Evolutionary conservation across 441 rosid genomes (phyloP), one percentile per base, ranked within the genome.

Genomic region (Adansonia rubrostipa): DNA sequence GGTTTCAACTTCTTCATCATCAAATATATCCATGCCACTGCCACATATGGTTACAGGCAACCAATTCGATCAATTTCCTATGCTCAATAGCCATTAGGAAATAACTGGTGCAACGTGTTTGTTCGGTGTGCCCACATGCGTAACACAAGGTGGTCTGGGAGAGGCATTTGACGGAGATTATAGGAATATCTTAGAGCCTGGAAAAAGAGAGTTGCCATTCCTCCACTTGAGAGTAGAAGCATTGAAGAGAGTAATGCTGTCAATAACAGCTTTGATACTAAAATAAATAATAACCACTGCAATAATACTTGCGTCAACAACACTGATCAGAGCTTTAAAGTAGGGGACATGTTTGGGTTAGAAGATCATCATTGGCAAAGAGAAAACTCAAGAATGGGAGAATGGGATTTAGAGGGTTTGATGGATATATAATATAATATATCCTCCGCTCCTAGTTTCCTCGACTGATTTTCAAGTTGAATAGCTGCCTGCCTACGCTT

Each of bases 321-420:
- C 73, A 82, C 69, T 80, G 69, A 63, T 22, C 66, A 75, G 63
- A 85, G 82, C 79, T 75, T 77, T 80, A 84, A 82, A 75, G 88
- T 81, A 68, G 88, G 83, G 74, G 88, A 84, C 76, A 78, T 89
- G 69, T 67, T 84, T 80, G 87, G 82, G 11, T 67, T 82, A 40
- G 92, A 84, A 76, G 81, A 86, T 82, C 69, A 79, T 79, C 79
- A 83, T 56, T 88, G 86, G 84, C 88, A 84, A 71, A 84, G 80
- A 79, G 88, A 88, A 82, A 85, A 85, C 87, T 86, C 85, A 78
- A 82, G 82, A 78, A 84, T 86, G 47, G 93, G 89, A 82, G 93
- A 90, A 73, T 90, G 89, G 92, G 92, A 90, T 81, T 84, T 90
- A 24, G 93, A 90, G 82, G 86, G 88, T 78, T 86, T 90, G 51